Evolutionary conservation across 441 rosid genomes (phyloP).

Genomic region (Raphanus hybrid): DNA sequence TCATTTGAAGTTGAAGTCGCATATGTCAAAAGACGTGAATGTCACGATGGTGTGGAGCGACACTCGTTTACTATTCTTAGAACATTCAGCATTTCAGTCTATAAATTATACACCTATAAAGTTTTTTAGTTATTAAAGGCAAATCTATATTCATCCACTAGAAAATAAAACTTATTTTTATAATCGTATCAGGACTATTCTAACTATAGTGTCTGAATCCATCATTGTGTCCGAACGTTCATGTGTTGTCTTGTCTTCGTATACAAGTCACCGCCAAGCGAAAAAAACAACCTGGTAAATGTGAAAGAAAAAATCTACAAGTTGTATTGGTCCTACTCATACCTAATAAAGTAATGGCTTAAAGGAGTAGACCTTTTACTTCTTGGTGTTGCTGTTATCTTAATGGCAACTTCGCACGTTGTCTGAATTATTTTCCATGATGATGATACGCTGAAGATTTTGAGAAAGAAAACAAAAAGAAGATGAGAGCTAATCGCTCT

Average conservation of each 20-base stretch:
- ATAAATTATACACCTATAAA: not conserved
- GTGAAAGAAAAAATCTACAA: not conserved
- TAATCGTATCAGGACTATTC: not conserved
- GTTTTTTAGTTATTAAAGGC: not conserved
- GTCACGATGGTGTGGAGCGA: not conserved
- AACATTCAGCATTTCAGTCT: not conserved
- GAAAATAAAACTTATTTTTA: not conserved
- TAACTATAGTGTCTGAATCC: not conserved
- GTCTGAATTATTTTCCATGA: not conserved
- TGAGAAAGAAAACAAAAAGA: not conserved
- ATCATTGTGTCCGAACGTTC: not conserved
- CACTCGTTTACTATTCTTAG: not conserved
- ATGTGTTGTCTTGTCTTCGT: not conserved
- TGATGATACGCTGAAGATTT: conserved; percentile 15
- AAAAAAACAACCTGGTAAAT: not conserved
- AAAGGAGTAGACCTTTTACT: conserved; percentile 10
- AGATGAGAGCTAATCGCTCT: conserved; percentile 28
- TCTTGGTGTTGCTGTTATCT: conserved; percentile 1
- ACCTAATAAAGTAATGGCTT: not conserved
- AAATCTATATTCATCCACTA: not conserved
- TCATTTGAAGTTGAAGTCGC: not conserved
- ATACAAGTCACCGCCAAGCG: not conserved
- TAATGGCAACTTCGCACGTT: conserved; percentile 18
- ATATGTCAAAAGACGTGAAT: not conserved
- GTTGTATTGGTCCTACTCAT: not conserved